These are phyloP conservation scores for Lophium mytilinum DNA, from an alignment of 495 filamentous ascomycete species.

Conservation along the genomic window DNA sequence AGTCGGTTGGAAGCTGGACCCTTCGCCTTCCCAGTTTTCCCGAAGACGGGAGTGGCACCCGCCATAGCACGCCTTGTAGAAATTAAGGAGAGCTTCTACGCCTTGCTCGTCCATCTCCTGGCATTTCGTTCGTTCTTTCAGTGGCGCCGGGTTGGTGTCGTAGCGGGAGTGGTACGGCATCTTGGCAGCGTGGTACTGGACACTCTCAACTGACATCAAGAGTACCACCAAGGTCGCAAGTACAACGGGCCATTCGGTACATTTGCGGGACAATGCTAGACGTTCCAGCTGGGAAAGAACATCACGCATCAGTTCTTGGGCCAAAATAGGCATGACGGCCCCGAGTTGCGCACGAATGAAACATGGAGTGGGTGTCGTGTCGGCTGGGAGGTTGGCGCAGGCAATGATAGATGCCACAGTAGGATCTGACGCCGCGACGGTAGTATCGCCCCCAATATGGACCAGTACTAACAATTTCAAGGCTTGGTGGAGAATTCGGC, in stretches of 20 bases:
- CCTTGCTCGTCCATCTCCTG: constrained; percentile 13
- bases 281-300: constrained; percentile 18
- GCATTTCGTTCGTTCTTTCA: not conserved
- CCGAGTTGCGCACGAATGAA: constrained; percentile 29
- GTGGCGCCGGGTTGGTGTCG: not conserved
- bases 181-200: constrained; percentile 27
- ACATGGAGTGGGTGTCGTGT: constrained; percentile 18
- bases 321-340: constrained; percentile 21
- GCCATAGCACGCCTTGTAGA: constrained; percentile 21
- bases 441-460: constrained; percentile 24
- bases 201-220: constrained; percentile 25
- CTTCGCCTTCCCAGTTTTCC: constrained; percentile 18
- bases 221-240: constrained; percentile 16
- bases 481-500: constrained; percentile 18
- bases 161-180: constrained; percentile 15
- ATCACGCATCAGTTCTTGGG: constrained; percentile 16
- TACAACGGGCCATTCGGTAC: constrained; percentile 18
- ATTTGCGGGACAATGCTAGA: constrained; percentile 16
- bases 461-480: constrained; percentile 27
- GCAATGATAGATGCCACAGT: constrained; percentile 10
- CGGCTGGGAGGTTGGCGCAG: not conserved
- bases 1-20: not conserved
- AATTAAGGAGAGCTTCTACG: constrained; percentile 11
- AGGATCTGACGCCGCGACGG: constrained; percentile 1
- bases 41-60: constrained; percentile 19